Evolutionary conservation across 805 yeast species (phyloP).

Genomic region (Candida berthetii): DNA sequence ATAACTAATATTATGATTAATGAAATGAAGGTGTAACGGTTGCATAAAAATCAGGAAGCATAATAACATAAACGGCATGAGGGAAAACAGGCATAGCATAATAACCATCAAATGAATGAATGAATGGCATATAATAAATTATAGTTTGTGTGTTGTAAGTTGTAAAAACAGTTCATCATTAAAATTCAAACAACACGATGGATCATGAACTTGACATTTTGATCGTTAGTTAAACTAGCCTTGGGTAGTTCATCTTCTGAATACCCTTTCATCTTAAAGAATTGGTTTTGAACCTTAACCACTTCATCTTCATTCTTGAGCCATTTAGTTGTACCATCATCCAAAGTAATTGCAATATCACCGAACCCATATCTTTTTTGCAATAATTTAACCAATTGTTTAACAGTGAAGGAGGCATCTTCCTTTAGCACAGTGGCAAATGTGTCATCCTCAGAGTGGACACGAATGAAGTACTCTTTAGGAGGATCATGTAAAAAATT

Average conservation of each 20-base stretch:
- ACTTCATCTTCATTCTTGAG: background rate
- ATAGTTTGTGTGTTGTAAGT: too few species aligned
- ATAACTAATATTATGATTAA: too few species aligned
- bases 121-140: too few species aligned
- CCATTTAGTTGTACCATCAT: background rate
- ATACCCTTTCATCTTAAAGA: background rate
- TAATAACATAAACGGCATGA: too few species aligned
- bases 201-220: too few species aligned
- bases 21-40: too few species aligned
- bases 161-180: too few species aligned
- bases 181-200: too few species aligned
- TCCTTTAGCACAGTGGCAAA: background rate
- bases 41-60: too few species aligned
- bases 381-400: background rate
- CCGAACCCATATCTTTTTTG: background rate
- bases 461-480: background rate
- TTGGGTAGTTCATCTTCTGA: background rate
- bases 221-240: background rate
- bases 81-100: too few species aligned
- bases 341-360: background rate
- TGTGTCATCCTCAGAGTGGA: background rate
- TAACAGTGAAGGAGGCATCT: background rate
- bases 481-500: too few species aligned
- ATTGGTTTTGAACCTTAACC: background rate
- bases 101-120: too few species aligned